Evolutionary conservation across 2,329 filamentous ascomycete genomes (phyloP).

Genomic region (Penicillium sp.): DNA sequence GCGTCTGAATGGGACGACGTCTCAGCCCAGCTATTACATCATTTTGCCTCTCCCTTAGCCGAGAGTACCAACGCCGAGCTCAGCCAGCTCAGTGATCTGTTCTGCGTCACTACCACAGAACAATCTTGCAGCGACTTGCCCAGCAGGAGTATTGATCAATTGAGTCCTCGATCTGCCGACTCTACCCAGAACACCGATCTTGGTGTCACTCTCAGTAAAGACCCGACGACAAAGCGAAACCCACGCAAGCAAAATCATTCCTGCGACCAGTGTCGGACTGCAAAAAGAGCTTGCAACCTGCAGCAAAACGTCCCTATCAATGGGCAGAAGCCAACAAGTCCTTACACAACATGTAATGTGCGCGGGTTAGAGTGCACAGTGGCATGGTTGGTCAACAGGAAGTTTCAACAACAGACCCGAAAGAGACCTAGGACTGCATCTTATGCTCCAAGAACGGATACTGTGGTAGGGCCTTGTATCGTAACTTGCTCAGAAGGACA

Average conservation of each 20-base stretch:
- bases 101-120: neutral
- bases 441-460: neutral
- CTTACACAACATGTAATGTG: neutral
- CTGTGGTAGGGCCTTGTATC: neutral
- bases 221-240: neutral
- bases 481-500: neutral
- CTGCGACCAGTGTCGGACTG: conserved; percentile 1
- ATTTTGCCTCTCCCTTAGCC: neutral
- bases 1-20: neutral
- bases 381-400: conserved; percentile 1
- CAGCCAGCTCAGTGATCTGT: neutral
- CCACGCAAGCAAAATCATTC: conserved; percentile 2
- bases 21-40: neutral
- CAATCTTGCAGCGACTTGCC: neutral
- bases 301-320: neutral
- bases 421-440: neutral
- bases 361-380: conserved; percentile 2
- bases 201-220: neutral
- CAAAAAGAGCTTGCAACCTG: conserved; percentile 3
- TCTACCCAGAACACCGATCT: neutral
- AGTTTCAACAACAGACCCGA: conserved; percentile 1
- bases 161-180: neutral
- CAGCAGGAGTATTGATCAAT: conserved; percentile 1
- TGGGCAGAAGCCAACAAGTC: conserved; percentile 5
- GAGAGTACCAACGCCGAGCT: neutral